Evolutionary conservation across 2,329 filamentous ascomycete species (phyloP).

Genomic region (Nothophoma quercina): DNA sequence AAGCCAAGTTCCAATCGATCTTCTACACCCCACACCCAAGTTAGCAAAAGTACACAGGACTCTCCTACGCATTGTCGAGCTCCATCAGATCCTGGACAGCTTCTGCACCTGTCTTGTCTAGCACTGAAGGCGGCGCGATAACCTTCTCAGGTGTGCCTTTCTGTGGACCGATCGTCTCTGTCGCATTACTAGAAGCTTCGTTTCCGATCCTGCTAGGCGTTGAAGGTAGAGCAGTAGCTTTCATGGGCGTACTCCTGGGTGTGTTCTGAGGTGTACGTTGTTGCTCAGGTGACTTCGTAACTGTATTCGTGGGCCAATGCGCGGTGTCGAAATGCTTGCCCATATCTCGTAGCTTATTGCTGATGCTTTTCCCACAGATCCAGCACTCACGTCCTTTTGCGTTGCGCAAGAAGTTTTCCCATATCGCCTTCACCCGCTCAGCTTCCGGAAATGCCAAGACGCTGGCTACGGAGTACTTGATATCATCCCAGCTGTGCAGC

Average conservation of each 20-base stretch:
- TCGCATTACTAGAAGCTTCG: background rate
- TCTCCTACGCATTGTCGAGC: background rate
- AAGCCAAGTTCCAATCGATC: background rate
- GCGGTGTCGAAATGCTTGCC: slow-evolving; percentile 19
- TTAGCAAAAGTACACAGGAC: background rate
- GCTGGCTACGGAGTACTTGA: slow-evolving; percentile 20
- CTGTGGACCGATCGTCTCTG: background rate
- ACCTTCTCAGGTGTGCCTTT: background rate
- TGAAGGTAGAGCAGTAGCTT: too few relatives aligned
- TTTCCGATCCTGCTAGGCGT: too few relatives aligned
- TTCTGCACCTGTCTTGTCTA: background rate
- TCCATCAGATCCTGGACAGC: background rate
- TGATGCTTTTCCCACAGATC: slow-evolving; percentile 14
- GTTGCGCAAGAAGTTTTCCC: slow-evolving; percentile 16
- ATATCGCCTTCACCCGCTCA: slow-evolving; percentile 9
- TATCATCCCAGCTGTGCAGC: slow-evolving; percentile 20
- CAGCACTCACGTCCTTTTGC: slow-evolving; percentile 18
- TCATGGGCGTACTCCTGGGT: too few relatives aligned
- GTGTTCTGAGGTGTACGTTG: background rate
- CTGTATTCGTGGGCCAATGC: slow-evolving; percentile 19
- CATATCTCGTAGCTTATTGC: slow-evolving; percentile 13
- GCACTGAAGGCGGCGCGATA: too few relatives aligned
- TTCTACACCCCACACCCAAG: too few relatives aligned
- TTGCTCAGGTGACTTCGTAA: background rate
- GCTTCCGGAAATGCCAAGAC: slow-evolving; percentile 12